Evolutionary conservation across 768 basidiomycete species (phyloP).

Genomic region (Crassisporium funariophilum): DNA sequence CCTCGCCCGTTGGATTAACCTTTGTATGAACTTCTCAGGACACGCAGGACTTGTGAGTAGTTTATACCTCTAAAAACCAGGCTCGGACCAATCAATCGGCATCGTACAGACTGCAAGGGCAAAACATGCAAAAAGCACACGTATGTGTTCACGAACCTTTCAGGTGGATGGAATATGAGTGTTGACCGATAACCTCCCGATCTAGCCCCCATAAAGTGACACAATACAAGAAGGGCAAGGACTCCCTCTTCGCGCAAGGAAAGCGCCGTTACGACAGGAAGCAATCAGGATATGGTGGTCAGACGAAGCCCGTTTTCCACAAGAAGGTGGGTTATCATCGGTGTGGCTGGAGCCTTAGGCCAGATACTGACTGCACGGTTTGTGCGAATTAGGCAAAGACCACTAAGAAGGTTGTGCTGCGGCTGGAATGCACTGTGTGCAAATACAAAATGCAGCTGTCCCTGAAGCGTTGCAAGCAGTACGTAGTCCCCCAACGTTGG

Average conservation of each 20-base stretch:
- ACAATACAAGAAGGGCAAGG: slow-evolving; percentile 99
- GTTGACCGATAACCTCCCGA: slow-evolving; percentile 14
- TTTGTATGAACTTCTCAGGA: slow-evolving; percentile 45
- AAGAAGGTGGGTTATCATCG: slow-evolving; percentile 78
- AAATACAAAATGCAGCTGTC: slow-evolving; percentile 97
- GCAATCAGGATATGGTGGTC: slow-evolving; percentile 99
- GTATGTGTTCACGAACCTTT: slow-evolving; percentile 48
- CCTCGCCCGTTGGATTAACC: neutral
- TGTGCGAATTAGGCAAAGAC: slow-evolving; percentile 77
- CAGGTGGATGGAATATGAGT: slow-evolving; percentile 6
- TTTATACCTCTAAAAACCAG: slow-evolving; percentile 6
- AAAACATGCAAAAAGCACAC: slow-evolving; percentile 98
- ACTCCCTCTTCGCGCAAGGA: slow-evolving; percentile 96
- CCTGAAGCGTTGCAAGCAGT: slow-evolving; percentile 99
- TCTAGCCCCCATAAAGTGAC: slow-evolving; percentile 97
- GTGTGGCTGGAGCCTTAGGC: neutral
- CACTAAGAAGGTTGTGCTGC: slow-evolving; percentile 99
- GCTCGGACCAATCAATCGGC: slow-evolving; percentile 3
- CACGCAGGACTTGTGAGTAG: slow-evolving; percentile 93
- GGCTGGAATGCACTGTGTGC: slow-evolving; percentile 97
- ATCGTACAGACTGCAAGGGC: slow-evolving; percentile 82
- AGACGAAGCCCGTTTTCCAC: slow-evolving; percentile 99
- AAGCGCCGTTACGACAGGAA: slow-evolving; percentile 99
- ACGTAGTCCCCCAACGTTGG: slow-evolving; percentile 33
- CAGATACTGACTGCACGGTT: neutral